Percentiles rank a stretch among this genome's conserved stretches.
phyloP scores from a whole-genome alignment of 2,329 filamentous ascomycete genomes.

The Aspergillus tamarii region DNA sequence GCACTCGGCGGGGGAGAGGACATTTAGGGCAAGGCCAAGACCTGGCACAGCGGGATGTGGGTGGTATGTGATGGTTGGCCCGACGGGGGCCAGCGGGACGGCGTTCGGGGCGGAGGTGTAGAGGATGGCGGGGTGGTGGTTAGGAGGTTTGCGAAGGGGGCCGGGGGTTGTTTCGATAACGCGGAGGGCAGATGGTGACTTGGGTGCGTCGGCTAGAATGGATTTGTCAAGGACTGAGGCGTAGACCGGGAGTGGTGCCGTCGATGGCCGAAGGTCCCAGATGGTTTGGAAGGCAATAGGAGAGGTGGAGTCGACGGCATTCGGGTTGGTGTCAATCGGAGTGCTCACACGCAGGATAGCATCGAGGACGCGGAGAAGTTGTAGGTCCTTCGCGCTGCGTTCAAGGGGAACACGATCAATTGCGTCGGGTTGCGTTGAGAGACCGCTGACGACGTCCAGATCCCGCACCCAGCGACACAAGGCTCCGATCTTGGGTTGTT shows the following conservation, averaged over 20 bases:
- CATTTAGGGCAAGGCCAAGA: constrained; percentile 62
- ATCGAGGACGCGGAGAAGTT: constrained; percentile 65
- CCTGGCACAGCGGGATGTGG: constrained; percentile 66
- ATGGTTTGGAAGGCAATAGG: constrained; percentile 62
- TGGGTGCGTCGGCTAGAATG: constrained; percentile 48
- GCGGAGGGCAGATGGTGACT: constrained; percentile 46
- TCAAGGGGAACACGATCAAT: constrained; percentile 27
- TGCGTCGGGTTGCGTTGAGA: constrained; percentile 59
- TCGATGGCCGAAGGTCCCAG: constrained; percentile 61
- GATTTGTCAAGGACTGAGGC: constrained; percentile 62
- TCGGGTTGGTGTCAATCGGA: constrained; percentile 54
- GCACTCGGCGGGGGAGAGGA: constrained; percentile 66
- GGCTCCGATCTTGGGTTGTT: constrained; percentile 69
- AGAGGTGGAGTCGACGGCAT: constrained; percentile 38
- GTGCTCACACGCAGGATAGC: constrained; percentile 66
- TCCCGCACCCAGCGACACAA: constrained; percentile 74
- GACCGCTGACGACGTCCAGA: constrained; percentile 68
- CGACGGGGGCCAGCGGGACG: constrained; percentile 53
- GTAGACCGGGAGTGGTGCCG: constrained; percentile 52
- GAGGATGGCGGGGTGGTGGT: constrained; percentile 67
- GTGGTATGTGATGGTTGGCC: constrained; percentile 56
- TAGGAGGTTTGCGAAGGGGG: constrained; percentile 66
- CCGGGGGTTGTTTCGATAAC: constrained; percentile 66
- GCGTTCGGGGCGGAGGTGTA: constrained; percentile 64
- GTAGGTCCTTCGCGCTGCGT: constrained; percentile 50